Evolutionary conservation across 2,329 filamentous ascomycete genomes (phyloP), one percentile per base, ranked within the genome.

Genomic region (Lachnellula subtilissima): DNA sequence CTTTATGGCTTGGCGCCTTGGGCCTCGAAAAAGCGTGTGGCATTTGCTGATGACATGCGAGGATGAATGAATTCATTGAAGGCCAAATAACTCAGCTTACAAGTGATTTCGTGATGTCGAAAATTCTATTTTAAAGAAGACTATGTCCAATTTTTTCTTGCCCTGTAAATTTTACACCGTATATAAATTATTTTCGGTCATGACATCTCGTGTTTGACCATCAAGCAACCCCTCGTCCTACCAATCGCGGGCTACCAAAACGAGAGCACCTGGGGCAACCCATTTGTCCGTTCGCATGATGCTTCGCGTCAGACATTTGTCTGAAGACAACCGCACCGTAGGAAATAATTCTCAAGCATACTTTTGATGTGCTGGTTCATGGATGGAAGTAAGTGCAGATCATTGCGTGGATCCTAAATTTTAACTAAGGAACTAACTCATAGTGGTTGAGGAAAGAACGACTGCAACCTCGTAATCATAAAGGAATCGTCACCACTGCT

Each of bases 1-100:
- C 45, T 59, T 61, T 62, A 59, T 58, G 58, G 61, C 61, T 60
- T 53, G 60, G 58, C 19, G 45, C 45, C 9, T 48, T 25, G 9
- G 55, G 56, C 56, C 53, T 62, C 53, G 55, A 54, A 60, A 64
- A 62, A 58, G 56, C 58, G 55, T 62, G 48, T 54, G 49, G 53
- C 40, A 49, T 61, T 64, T 64, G 57, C 61, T 59, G 42, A 52
- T 65, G 56, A 61, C 50, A 59, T 58, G 57, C 50, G 57, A 55
- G 43, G 48, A 65, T 57, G 59, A 62, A 65, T 57, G 52, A 57
- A 58, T 54, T 47, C 52, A 54, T 54, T 49, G 23, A 53, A 51
- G 49, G 37, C 19, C 35, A 51, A 19, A 8, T 51, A 28, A 35
- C 8, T 39, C n/a, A 3, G 11, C 3, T 48, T 22, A 4, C 8